Conservation (phyloP, 2,329 filamentous ascomycete genomes). For the Xylariaceae sp. region DNA sequence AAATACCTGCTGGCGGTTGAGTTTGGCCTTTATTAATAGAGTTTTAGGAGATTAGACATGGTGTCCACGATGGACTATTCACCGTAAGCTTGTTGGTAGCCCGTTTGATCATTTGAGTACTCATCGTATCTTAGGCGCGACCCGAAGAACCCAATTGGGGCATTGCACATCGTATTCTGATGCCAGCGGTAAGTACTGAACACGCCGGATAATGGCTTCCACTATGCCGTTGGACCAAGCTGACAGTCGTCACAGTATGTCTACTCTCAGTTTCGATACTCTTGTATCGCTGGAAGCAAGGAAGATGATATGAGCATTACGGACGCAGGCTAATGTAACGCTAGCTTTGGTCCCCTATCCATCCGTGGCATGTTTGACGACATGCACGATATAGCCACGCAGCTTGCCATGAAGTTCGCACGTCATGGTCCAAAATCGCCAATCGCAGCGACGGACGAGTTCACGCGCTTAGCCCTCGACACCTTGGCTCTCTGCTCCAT, state of each 20-base stretch:
- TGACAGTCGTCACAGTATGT: no score
- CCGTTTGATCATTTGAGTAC: no score
- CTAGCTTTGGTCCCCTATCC: constrained; percentile 61
- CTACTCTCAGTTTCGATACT: no score
- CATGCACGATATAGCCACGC: constrained; percentile 64
- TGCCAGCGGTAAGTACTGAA: constrained; percentile 17
- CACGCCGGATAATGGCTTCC: no score
- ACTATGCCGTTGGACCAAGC: no score
- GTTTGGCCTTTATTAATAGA: no score
- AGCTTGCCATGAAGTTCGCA: constrained; percentile 65
- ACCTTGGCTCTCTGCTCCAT: constrained; percentile 69
- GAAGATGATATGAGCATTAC: no score
- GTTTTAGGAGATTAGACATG: constrained; percentile 51
- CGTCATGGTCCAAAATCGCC: constrained; percentile 53
- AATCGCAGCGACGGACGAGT: constrained; percentile 44
- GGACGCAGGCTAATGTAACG: no score
- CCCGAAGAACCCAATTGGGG: constrained; percentile 58
- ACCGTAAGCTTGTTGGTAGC: constrained; percentile 38
- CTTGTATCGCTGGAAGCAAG: no score
- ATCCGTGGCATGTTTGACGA: constrained; percentile 67
- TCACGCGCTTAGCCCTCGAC: constrained; percentile 60
- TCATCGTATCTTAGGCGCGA: constrained; percentile 27
- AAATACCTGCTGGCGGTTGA: no score
- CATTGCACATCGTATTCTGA: constrained; percentile 25
- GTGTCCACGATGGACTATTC: constrained; percentile 62